Evolutionary conservation across 306 rosid species (phyloP).

Genomic region (Vigna reflexopilosa): DNA sequence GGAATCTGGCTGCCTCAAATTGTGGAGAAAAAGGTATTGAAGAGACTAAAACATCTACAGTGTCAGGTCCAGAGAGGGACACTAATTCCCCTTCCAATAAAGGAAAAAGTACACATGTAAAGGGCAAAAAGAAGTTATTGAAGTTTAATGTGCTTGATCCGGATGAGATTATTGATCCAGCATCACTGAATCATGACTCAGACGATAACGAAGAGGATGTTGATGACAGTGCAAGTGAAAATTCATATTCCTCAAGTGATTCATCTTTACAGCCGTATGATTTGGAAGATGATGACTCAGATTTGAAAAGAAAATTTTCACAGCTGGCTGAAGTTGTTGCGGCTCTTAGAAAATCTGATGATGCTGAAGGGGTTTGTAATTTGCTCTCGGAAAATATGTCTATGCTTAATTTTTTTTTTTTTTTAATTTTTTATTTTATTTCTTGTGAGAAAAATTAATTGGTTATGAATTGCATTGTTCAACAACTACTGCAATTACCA

Average conservation of each 20-base stretch:
- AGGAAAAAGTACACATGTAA: slow-evolving; percentile 45
- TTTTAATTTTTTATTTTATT: neutral
- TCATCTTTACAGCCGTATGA: slow-evolving; percentile 92
- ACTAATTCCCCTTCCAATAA: slow-evolving; percentile 45
- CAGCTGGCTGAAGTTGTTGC: slow-evolving; percentile 87
- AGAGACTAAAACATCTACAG: slow-evolving; percentile 44
- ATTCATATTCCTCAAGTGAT: slow-evolving; percentile 73
- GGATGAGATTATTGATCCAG: slow-evolving; percentile 90
- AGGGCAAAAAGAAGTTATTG: slow-evolving; percentile 58
- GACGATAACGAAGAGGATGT: slow-evolving; percentile 58
- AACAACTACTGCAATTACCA: slow-evolving; percentile 32
- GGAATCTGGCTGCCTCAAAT: slow-evolving; percentile 42
- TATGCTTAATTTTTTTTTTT: slow-evolving; percentile 19
- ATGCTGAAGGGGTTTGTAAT: slow-evolving; percentile 90
- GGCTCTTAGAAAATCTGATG: slow-evolving; percentile 87
- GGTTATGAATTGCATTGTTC: slow-evolving; percentile 9
- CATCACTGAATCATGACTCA: slow-evolving; percentile 65
- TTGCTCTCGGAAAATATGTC: slow-evolving; percentile 40
- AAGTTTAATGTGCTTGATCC: slow-evolving; percentile 78
- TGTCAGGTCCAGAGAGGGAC: slow-evolving; percentile 47
- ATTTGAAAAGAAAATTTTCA: slow-evolving; percentile 74
- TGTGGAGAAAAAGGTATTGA: slow-evolving; percentile 45
- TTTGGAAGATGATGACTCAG: slow-evolving; percentile 86
- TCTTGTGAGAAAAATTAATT: slow-evolving; percentile 10
- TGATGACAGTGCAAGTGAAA: slow-evolving; percentile 72